These are phyloP conservation scores for Colletotrichum sp. DNA, from an alignment of 2,329 filamentous ascomycete genomes.

Conservation along the genomic window DNA sequence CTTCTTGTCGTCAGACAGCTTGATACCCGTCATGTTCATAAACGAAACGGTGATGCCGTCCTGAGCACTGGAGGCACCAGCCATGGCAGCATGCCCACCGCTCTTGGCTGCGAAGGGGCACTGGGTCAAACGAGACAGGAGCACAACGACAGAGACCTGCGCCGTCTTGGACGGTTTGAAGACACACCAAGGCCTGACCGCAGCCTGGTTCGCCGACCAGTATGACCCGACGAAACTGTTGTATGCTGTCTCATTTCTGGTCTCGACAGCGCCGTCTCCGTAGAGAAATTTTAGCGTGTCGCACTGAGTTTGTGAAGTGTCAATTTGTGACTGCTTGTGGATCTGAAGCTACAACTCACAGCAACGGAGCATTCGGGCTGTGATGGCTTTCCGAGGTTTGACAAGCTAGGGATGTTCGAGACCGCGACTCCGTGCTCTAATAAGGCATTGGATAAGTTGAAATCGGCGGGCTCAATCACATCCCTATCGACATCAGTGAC, in stretches of 20 bases:
- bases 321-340: no score
- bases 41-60: constrained; percentile 18
- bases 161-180: constrained; percentile 38
- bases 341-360: background rate
- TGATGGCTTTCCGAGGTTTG: no score
- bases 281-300: background rate
- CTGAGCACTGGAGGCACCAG: constrained; percentile 11
- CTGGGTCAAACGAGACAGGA: constrained; percentile 24
- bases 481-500: no score
- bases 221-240: constrained; percentile 7
- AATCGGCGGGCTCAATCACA: no score
- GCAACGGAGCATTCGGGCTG: background rate
- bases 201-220: constrained; percentile 19
- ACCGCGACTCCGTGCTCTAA: no score
- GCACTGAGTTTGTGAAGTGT: background rate
- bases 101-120: constrained; percentile 22
- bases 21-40: background rate
- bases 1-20: constrained; percentile 31
- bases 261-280: constrained; percentile 10
- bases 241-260: background rate
- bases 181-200: constrained; percentile 17
- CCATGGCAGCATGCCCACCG: constrained; percentile 17
- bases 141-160: constrained; percentile 32
- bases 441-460: no score
- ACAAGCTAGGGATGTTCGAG: no score